Percentiles rank a stretch among this genome's conserved stretches.
Evolutionary conservation across 306 rosid genomes (phyloP).

Genomic region (Begonia masoniana): DNA sequence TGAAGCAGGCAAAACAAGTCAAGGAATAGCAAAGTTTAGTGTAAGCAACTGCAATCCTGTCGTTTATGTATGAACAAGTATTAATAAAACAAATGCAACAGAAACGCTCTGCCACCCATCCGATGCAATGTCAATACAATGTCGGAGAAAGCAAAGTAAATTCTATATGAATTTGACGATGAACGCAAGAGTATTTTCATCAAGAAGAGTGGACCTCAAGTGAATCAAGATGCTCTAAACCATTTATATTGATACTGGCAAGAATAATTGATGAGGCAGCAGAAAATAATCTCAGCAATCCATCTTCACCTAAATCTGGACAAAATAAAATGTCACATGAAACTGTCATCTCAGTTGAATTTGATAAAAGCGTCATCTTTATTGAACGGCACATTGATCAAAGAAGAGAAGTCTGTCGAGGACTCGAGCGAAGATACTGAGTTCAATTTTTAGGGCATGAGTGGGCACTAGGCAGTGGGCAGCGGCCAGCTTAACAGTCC

Average conservation of each 20-base stretch:
- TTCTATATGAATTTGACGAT: constrained; percentile 4
- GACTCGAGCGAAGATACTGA: too few species aligned
- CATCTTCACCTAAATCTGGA: too few species aligned
- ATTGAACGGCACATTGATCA: too few species aligned
- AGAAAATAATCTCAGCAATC: constrained; percentile 43
- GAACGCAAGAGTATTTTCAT: background rate
- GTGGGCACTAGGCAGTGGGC: too few species aligned
- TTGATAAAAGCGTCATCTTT: too few species aligned
- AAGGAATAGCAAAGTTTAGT: constrained; percentile 70
- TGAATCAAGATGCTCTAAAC: constrained; percentile 57
- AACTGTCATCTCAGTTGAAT: too few species aligned
- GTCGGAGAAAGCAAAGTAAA: background rate
- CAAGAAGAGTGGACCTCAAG: constrained; percentile 39
- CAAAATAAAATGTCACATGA: too few species aligned
- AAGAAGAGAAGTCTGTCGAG: too few species aligned
- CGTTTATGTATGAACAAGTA: constrained; percentile 37
- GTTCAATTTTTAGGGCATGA: too few species aligned
- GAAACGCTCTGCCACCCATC: constrained; percentile 20
- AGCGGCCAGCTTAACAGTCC: too few species aligned
- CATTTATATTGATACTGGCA: constrained; percentile 39
- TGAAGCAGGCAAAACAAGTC: constrained; percentile 62
- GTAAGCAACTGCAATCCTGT: constrained; percentile 45
- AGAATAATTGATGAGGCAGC: constrained; percentile 48
- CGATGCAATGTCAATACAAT: constrained; percentile 23
- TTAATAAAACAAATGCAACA: constrained; percentile 70